Evolutionary conservation across 176 grass and related monocot species (phyloP).

Genomic region (Oryza nivara): DNA sequence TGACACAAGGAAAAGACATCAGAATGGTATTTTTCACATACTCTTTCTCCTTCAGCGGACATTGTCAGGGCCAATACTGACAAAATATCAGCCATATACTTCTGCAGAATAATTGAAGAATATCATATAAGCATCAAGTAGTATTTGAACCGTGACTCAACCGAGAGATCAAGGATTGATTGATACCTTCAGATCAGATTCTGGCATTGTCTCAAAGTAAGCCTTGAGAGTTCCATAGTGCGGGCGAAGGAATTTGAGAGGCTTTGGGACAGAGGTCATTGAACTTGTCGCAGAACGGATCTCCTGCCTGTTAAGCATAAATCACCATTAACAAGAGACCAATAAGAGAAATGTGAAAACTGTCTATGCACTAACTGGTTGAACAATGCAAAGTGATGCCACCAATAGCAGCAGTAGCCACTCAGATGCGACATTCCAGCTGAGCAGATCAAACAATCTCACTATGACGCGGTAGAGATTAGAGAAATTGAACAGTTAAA

Average conservation of each 20-base stretch:
- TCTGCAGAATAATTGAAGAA: constrained; percentile 34
- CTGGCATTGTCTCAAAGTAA: constrained; percentile 72
- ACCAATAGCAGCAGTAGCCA: constrained; percentile 8
- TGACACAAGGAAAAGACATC: constrained; percentile 3
- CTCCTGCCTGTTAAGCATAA: constrained; percentile 57
- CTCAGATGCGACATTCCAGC: background rate
- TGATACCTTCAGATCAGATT: constrained; percentile 85
- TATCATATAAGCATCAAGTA: background rate
- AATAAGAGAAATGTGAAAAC: background rate
- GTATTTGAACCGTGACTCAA: background rate
- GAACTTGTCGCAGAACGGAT: constrained; percentile 87
- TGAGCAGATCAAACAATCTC: background rate
- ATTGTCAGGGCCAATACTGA: constrained; percentile 91
- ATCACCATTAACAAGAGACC: background rate
- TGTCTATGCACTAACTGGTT: background rate
- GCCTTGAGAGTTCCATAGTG: constrained; percentile 88
- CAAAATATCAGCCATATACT: constrained; percentile 81
- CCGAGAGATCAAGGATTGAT: background rate
- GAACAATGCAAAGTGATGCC: background rate
- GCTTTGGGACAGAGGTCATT: constrained; percentile 93
- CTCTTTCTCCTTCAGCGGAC: constrained; percentile 90
- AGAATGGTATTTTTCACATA: constrained; percentile 16
- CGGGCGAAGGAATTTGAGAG: constrained; percentile 89
- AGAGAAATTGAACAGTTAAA: background rate
- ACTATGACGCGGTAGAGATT: background rate